These are phyloP conservation scores for Plectranthus barbatus DNA, from an alignment of 257 asterid species.

Conservation along the genomic window DNA sequence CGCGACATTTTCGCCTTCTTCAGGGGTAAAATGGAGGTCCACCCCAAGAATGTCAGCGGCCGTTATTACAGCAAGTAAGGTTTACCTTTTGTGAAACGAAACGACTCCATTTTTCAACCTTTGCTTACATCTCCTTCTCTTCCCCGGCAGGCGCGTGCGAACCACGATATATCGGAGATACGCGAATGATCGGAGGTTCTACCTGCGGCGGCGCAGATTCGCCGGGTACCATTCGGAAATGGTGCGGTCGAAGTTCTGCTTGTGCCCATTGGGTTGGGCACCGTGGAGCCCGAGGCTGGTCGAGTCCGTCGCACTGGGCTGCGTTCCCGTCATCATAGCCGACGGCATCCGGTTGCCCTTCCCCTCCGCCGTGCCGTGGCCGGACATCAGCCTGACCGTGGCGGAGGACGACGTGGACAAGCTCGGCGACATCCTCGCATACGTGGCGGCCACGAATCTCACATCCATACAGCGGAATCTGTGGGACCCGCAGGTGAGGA, in stretches of 20 bases:
- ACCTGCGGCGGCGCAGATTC: slow-evolving; percentile 52
- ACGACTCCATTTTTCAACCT: neutral
- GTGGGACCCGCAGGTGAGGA: slow-evolving; percentile 43
- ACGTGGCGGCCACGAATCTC: slow-evolving; percentile 66
- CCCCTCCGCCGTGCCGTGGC: slow-evolving; percentile 68
- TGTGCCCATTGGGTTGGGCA: slow-evolving; percentile 87
- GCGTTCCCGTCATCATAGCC: slow-evolving; percentile 82
- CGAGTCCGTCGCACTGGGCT: slow-evolving; percentile 77
- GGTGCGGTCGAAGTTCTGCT: slow-evolving; percentile 53
- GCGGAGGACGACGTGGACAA: slow-evolving; percentile 65
- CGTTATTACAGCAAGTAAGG: slow-evolving; percentile 78
- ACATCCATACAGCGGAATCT: slow-evolving; percentile 50
- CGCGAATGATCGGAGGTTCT: slow-evolving; percentile 53
- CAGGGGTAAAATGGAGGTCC: slow-evolving; percentile 95
- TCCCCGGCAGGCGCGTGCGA: slow-evolving; percentile 44
- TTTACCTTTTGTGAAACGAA: too few species aligned
- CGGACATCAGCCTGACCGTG: slow-evolving; percentile 60
- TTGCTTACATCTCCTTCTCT: too few species aligned
- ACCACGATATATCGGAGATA: slow-evolving; percentile 55
- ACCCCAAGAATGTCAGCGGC: slow-evolving; percentile 89
- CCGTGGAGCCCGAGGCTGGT: too few species aligned
- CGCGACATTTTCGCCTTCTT: slow-evolving; percentile 83
- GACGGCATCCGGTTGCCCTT: slow-evolving; percentile 72
- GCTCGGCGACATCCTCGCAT: slow-evolving; percentile 47
- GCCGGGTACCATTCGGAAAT: slow-evolving; percentile 82